A percentile compares a stretch with the other conserved stretches of the same genome.
Conservation (phyloP, 805 yeast species). For the Kodamaea laetipori region DNA sequence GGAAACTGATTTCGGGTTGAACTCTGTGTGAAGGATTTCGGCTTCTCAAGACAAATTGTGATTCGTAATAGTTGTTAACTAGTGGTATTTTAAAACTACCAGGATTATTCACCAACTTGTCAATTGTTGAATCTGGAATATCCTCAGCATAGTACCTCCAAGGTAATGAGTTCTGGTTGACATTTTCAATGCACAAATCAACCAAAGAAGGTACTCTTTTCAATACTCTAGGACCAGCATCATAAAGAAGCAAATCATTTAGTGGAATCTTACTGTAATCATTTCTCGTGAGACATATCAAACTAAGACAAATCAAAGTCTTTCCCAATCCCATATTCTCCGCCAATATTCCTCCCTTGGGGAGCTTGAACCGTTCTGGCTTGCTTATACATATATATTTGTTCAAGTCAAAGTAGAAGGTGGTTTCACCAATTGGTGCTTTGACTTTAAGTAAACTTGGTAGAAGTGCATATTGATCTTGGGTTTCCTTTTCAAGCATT, state of each 20-base stretch:
- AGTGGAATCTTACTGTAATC: constrained; percentile 51
- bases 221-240: constrained; percentile 1
- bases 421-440: constrained; percentile 18
- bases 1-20: constrained; percentile 27
- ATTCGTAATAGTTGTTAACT: constrained; percentile 21
- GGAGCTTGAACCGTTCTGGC: constrained; percentile 49
- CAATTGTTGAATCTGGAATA: constrained; percentile 47
- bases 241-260: constrained; percentile 24
- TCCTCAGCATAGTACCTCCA: constrained; percentile 53
- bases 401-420: constrained; percentile 40
- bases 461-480: constrained; percentile 29
- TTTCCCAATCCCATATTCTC: constrained; percentile 73
- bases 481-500: constrained; percentile 57
- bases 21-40: constrained; percentile 21
- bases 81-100: constrained; percentile 47
- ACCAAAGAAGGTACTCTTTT: constrained; percentile 20
- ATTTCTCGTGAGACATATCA: constrained; percentile 55
- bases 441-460: constrained; percentile 36
- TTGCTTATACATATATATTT: constrained; percentile 27
- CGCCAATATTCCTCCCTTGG: constrained; percentile 64
- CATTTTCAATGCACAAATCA: constrained; percentile 44
- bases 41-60: constrained; percentile 22
- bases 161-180: constrained; percentile 52
- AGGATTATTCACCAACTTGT: constrained; percentile 37
- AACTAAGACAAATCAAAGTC: constrained; percentile 59